Evolutionary conservation across 441 rosid genomes (phyloP).

Genomic region (Erodium texanum): DNA sequence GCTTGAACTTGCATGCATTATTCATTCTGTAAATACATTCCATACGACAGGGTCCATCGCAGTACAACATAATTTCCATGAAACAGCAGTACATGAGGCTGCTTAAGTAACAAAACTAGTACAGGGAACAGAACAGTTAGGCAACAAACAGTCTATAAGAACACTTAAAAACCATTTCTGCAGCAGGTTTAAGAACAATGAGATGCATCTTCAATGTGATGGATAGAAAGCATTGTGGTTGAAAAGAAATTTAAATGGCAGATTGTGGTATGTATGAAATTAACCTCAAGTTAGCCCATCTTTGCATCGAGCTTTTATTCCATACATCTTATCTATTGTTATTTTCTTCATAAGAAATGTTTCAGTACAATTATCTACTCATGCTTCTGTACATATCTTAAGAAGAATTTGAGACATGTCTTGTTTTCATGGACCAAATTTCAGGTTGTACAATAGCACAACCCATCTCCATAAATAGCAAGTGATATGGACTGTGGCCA

Average conservation of each 20-base stretch:
- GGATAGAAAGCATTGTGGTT: no score
- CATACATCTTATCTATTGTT: neutral
- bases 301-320: neutral
- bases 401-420: neutral
- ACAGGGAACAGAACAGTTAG: neutral
- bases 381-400: neutral
- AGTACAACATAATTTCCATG: no score
- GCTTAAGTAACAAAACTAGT: neutral
- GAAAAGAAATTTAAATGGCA: neutral
- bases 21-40: no score
- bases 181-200: neutral
- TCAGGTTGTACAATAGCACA: neutral
- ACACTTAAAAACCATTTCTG: neutral
- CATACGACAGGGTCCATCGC: no score
- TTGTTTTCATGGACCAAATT: neutral
- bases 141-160: neutral
- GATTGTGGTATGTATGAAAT: neutral
- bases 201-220: neutral
- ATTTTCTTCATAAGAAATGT: neutral
- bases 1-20: no score
- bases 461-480: neutral
- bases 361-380: neutral
- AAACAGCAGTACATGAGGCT: no score
- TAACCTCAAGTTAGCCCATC: neutral
- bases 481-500: neutral